Evolutionary conservation across 1,284 basidiomycete species (phyloP).

Genomic region (Fereydounia khargensis): DNA sequence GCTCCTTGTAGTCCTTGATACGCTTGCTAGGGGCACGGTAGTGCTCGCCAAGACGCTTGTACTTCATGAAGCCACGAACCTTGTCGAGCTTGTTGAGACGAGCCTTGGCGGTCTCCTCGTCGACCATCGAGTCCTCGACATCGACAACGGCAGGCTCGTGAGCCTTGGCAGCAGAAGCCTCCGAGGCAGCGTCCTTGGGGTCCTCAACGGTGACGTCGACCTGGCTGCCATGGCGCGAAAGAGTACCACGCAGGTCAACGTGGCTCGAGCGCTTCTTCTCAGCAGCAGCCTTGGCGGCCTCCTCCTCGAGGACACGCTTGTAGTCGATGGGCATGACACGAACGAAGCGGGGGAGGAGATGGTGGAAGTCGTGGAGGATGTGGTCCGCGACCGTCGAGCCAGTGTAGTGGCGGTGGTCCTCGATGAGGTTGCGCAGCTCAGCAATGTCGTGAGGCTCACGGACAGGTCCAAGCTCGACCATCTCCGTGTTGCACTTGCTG

Average conservation of each 20-base stretch:
- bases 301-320: slow-evolving; percentile 54
- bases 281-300: slow-evolving; percentile 52
- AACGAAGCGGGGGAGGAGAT: slow-evolving; percentile 51
- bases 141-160: slow-evolving; percentile 48
- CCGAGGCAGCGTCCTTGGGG: slow-evolving; percentile 23
- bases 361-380: slow-evolving; percentile 52
- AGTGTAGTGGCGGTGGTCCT: slow-evolving; percentile 56
- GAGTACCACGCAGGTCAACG: slow-evolving; percentile 52
- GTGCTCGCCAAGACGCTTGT: slow-evolving; percentile 52
- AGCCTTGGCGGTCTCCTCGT: slow-evolving; percentile 50
- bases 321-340: slow-evolving; percentile 54
- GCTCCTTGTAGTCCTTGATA: slow-evolving; percentile 53
- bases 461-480: slow-evolving; percentile 51
- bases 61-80: slow-evolving; percentile 55
- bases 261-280: slow-evolving; percentile 56
- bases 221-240: slow-evolving; percentile 50
- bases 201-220: slow-evolving; percentile 39
- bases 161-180: slow-evolving; percentile 32
- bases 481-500: slow-evolving; percentile 51
- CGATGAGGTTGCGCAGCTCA: slow-evolving; percentile 53
- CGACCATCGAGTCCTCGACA: slow-evolving; percentile 54
- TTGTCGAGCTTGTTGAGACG: slow-evolving; percentile 53
- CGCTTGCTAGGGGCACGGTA: slow-evolving; percentile 50
- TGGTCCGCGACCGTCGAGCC: slow-evolving; percentile 50
- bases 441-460: slow-evolving; percentile 51